Percentiles rank a stretch among this genome's conserved stretches.
phyloP scores from a whole-genome alignment of 805 yeast species.

The Pichia paraexigua region DNA sequence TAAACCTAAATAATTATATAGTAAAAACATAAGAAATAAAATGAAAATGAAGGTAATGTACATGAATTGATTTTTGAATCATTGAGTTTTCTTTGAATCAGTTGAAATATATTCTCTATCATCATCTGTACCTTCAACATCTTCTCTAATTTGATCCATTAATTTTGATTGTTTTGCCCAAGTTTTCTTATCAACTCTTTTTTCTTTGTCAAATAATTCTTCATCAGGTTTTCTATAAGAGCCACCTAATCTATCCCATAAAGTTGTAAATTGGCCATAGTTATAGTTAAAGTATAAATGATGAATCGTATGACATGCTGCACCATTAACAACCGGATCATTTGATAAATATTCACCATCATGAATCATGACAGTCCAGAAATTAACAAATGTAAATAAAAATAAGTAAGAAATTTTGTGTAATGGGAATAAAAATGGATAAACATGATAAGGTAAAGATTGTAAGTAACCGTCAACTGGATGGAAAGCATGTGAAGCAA shows the following conservation, averaged over 20 bases:
- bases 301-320: slow-evolving; percentile 97
- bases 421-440: slow-evolving; percentile 86
- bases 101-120: slow-evolving; percentile 64
- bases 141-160: slow-evolving; percentile 72
- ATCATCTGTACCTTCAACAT: slow-evolving; percentile 75
- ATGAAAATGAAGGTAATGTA: too few species aligned
- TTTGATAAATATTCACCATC: slow-evolving; percentile 94
- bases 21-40: not conserved
- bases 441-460: slow-evolving; percentile 87
- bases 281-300: slow-evolving; percentile 96
- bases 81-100: slow-evolving; percentile 21
- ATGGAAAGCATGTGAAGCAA: slow-evolving; percentile 97
- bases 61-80: not conserved
- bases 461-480: slow-evolving; percentile 95
- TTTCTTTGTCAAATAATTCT: slow-evolving; percentile 63
- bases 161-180: slow-evolving; percentile 65
- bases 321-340: slow-evolving; percentile 92
- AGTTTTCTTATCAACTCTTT: slow-evolving; percentile 48
- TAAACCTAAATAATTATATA: not conserved
- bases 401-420: slow-evolving; percentile 78
- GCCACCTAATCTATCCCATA: slow-evolving; percentile 96
- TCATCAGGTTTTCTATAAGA: slow-evolving; percentile 90
- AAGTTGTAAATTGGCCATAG: slow-evolving; percentile 95
- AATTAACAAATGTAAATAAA: slow-evolving; percentile 84
- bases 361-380: slow-evolving; percentile 98